A percentile compares a stretch with the other conserved stretches of the same genome.
Conservation (phyloP, 192 early-diverging fungal species). For the Geranomyces variabilis region DNA sequence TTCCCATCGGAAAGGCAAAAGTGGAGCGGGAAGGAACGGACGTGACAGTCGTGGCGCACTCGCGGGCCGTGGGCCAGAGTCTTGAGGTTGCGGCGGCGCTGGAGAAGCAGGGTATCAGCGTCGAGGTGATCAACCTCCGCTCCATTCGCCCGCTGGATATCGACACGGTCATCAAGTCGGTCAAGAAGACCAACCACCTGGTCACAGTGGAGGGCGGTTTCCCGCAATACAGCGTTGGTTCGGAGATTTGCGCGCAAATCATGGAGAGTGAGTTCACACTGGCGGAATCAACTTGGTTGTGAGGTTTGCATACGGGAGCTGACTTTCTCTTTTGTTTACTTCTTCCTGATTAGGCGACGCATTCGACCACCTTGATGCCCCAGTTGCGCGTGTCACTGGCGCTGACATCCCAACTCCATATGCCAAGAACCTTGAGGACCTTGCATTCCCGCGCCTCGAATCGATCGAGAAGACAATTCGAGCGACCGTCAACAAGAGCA, state of each 20-base stretch:
- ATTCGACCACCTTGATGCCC: conserved; percentile 95
- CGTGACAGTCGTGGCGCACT: conserved; percentile 94
- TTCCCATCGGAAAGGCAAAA: conserved; percentile 97
- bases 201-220: conserved; percentile 96
- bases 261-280: conserved; percentile 91
- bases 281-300: no score
- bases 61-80: conserved; percentile 80
- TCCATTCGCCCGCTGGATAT: conserved; percentile 96
- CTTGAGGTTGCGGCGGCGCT: conserved; percentile 88
- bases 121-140: conserved; percentile 86
- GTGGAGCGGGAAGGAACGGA: conserved; percentile 71
- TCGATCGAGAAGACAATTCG: conserved; percentile 80
- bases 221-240: conserved; percentile 92
- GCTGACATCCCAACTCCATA: conserved; percentile 99
- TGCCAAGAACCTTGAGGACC: conserved; percentile 90
- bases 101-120: conserved; percentile 69
- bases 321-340: conserved; percentile 3
- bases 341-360: conserved; percentile 65
- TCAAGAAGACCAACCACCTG: conserved; percentile 98
- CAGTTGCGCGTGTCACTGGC: conserved; percentile 88
- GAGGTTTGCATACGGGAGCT: background rate
- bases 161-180: conserved; percentile 84
- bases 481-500: conserved; percentile 63
- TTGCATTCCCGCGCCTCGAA: conserved; percentile 81
- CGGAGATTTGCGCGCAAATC: conserved; percentile 92